Conservation (phyloP, 2,329 filamentous ascomycete species). For the Cercospora janseana region DNA sequence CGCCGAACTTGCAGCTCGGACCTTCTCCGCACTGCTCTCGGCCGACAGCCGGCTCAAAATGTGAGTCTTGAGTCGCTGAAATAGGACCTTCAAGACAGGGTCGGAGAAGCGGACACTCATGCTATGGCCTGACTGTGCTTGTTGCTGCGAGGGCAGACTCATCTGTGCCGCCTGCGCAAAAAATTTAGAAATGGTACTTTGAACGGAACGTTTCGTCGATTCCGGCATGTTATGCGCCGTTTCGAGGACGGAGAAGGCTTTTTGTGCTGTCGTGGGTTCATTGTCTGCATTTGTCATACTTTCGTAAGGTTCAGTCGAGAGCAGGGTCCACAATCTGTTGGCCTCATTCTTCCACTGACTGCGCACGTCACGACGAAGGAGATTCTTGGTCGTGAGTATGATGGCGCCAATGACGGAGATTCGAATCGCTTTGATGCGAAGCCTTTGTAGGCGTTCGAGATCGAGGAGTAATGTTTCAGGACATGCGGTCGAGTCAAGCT, state of each 20-base stretch:
- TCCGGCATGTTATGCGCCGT: slow-evolving; percentile 52
- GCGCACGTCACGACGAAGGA: slow-evolving; percentile 76
- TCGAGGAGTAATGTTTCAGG: slow-evolving; percentile 76
- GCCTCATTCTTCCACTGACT: slow-evolving; percentile 75
- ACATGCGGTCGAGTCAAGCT: slow-evolving; percentile 53
- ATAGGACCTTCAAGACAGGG: slow-evolving; percentile 65
- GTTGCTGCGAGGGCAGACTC: slow-evolving; percentile 32
- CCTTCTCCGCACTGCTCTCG: slow-evolving; percentile 66
- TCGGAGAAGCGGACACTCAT: slow-evolving; percentile 54
- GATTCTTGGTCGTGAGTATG: slow-evolving; percentile 75
- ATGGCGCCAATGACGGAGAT: slow-evolving; percentile 74
- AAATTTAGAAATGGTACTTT: slow-evolving; percentile 47
- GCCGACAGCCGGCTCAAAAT: slow-evolving; percentile 64
- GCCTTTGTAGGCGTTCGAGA: slow-evolving; percentile 58
- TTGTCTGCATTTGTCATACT: slow-evolving; percentile 34
- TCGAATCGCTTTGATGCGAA: slow-evolving; percentile 58
- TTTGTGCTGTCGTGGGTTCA: slow-evolving; percentile 37
- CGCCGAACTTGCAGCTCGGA: slow-evolving; percentile 66
- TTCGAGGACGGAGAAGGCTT: slow-evolving; percentile 50
- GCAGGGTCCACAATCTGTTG: slow-evolving; percentile 65
- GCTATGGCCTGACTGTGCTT: neutral
- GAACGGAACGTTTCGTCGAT: slow-evolving; percentile 45
- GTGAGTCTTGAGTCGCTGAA: slow-evolving; percentile 66
- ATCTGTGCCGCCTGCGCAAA: slow-evolving; percentile 53
- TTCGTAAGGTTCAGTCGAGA: slow-evolving; percentile 60